Evolutionary conservation across 2,329 filamentous ascomycete genomes (phyloP).

Genomic region (Xylariaceae sp.): DNA sequence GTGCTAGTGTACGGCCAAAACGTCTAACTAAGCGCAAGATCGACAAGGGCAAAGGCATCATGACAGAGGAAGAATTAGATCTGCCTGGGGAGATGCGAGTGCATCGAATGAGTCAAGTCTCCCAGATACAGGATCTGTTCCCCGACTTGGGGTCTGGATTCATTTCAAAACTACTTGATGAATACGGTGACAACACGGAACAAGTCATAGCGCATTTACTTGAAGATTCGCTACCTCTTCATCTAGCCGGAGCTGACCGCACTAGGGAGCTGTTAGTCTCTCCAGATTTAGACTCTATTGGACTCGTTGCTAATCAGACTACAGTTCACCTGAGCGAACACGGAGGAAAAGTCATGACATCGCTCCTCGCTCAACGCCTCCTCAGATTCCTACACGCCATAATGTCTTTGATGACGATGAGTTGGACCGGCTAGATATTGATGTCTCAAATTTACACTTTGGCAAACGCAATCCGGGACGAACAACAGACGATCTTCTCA

Average conservation of each 20-base stretch:
- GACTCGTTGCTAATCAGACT: constrained; percentile 12
- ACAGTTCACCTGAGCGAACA: constrained; percentile 38
- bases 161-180: constrained; percentile 77
- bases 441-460: constrained; percentile 74
- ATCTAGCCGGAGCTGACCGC: constrained; percentile 70
- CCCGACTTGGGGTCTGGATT: constrained; percentile 86
- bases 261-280: constrained; percentile 65
- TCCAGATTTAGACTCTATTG: not conserved
- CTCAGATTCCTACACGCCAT: constrained; percentile 62
- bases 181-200: constrained; percentile 79
- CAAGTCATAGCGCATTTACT: constrained; percentile 82
- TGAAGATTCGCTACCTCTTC: constrained; percentile 74
- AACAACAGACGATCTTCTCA: constrained; percentile 76
- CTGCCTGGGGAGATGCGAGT: constrained; percentile 66
- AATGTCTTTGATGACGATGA: constrained; percentile 85
- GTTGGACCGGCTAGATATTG: constrained; percentile 73
- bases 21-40: constrained; percentile 60
- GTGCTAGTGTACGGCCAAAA: constrained; percentile 58
- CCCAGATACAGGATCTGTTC: constrained; percentile 92
- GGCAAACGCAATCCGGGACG: constrained; percentile 71
- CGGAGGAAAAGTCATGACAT: constrained; percentile 51
- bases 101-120: constrained; percentile 83
- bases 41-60: constrained; percentile 70
- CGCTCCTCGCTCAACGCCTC: constrained; percentile 66
- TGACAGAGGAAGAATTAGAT: constrained; percentile 47